Base-by-base conservation (phyloP, 164 flowering plant genomes). In the Macadamia integrifolia region DNA sequence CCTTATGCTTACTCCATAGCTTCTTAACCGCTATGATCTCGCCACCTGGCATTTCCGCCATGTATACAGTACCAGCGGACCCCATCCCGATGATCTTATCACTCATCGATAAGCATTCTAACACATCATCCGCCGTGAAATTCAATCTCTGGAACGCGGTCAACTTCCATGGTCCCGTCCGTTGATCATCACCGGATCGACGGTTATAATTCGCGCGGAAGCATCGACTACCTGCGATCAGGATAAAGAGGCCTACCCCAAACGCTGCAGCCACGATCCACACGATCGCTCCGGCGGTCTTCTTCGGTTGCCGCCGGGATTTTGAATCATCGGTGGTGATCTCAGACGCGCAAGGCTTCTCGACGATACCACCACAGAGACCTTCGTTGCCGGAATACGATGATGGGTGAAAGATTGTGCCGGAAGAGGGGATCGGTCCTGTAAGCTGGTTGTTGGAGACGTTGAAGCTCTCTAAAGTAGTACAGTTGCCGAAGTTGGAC, bases 11-110 rank as follows among this genome's bases (percentile, higher is more conserved):
- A 13, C 90, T 92, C 97, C 97, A 88, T 64, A 94, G 77, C 77
- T 87, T 87, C 79, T 94, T 94, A 60, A 94, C 94, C 14, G 99
- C 99, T 75, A 94, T 87, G 83, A 83, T 81, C 78, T 94, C 98
- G 30, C 99, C 99, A 60, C 88, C 79, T 50, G 97, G 92, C 96
- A 94, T 88, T 67, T 90, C 93, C 0, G 97, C 98, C 61, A 75
- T 85, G 82, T 92, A 94, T 1, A 94, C 99, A 0, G 93, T 90
- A 32, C 99, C 99, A 0, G 92, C 78, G 29, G 91, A 79, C 46
- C 99, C 99, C 98, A 87, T 89, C 42, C 99, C 99, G 11, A 94
- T 42, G 60, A 92, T 78, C 81, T 84, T 86, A 40, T 90, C 92
- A 15, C 79, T 80, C 82, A 72, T 77, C 6, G 90, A 61, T 42